These are phyloP conservation scores for Venturia carpophila DNA, from an alignment of 2,329 filamentous ascomycete species.

Conservation along the genomic window DNA sequence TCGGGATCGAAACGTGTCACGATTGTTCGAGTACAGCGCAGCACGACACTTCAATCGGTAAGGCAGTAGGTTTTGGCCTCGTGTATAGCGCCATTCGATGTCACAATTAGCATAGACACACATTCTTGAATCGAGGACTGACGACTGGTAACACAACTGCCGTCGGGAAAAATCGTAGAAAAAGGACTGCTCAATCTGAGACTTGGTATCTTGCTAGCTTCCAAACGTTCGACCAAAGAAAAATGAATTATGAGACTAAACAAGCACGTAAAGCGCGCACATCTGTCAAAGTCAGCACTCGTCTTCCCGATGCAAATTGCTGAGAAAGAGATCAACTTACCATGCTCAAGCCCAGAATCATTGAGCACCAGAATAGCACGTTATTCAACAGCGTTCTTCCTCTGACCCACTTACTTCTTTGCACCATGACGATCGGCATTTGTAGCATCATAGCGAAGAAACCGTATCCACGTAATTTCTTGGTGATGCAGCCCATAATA, in stretches of 20 bases:
- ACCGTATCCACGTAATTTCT: constrained; percentile 91
- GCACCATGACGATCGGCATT: constrained; percentile 86
- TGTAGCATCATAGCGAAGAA: constrained; percentile 95
- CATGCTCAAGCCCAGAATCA: constrained; percentile 78
- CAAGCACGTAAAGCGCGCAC: constrained; percentile 34
- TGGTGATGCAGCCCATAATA: constrained; percentile 95
- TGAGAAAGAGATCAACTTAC: constrained; percentile 40
- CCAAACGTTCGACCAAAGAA: not conserved
- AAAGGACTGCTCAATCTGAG: too few relatives aligned
- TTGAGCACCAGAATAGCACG: constrained; percentile 82
- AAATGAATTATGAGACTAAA: constrained; percentile 21
- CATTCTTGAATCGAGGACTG: too few relatives aligned
- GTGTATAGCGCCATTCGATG: too few relatives aligned
- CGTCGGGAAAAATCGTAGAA: too few relatives aligned
- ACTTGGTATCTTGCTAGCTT: too few relatives aligned
- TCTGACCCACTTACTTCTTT: constrained; percentile 69
- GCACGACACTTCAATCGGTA: too few relatives aligned
- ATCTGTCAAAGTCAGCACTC: constrained; percentile 23
- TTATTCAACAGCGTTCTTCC: constrained; percentile 76
- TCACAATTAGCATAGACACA: too few relatives aligned
- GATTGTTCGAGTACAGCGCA: too few relatives aligned
- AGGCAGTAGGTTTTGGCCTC: too few relatives aligned
- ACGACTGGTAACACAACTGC: too few relatives aligned
- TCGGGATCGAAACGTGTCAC: too few relatives aligned
- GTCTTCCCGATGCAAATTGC: not conserved